Evolutionary conservation across 2,329 filamentous ascomycete species (phyloP).

Genomic region (Colletotrichum salicis): DNA sequence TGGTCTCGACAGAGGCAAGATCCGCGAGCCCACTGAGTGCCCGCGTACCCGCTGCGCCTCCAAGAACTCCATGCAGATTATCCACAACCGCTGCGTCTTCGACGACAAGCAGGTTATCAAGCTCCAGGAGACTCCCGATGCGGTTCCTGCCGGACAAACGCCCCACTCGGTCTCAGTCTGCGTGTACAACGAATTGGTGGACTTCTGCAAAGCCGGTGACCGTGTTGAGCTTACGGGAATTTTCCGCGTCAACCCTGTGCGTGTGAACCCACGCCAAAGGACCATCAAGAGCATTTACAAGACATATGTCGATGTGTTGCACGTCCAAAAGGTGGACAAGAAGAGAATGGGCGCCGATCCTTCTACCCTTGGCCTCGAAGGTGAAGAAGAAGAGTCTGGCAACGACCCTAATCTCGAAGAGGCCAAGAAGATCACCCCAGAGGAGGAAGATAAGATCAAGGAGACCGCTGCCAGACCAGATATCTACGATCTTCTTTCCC

Average conservation of each 20-base stretch:
- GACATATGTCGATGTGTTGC: slow-evolving; percentile 94
- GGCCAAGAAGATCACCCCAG: slow-evolving; percentile 81
- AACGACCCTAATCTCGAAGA: slow-evolving; percentile 84
- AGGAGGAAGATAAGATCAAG: slow-evolving; percentile 90
- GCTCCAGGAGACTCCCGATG: slow-evolving; percentile 95
- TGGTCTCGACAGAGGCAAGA: slow-evolving; percentile 93
- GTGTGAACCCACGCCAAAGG: slow-evolving; percentile 91
- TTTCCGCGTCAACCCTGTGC: slow-evolving; percentile 93
- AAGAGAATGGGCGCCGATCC: slow-evolving; percentile 91
- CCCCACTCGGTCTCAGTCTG: slow-evolving; percentile 97
- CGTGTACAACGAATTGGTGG: slow-evolving; percentile 95
- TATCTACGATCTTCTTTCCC: slow-evolving; percentile 90
- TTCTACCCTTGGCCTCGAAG: slow-evolving; percentile 86
- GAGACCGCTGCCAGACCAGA: slow-evolving; percentile 82
- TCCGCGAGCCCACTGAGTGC: slow-evolving; percentile 91
- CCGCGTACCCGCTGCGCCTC: slow-evolving; percentile 83
- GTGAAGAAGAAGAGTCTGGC: slow-evolving; percentile 70
- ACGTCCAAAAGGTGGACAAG: slow-evolving; percentile 96
- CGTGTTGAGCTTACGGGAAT: slow-evolving; percentile 95
- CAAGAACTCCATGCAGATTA: slow-evolving; percentile 96
- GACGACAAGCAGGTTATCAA: slow-evolving; percentile 99
- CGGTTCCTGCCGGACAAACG: slow-evolving; percentile 93
- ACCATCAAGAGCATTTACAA: slow-evolving; percentile 97
- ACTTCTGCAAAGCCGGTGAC: slow-evolving; percentile 98
- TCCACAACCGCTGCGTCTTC: slow-evolving; percentile 95